A percentile compares a stretch with the other conserved stretches of the same genome.
Evolutionary conservation across 352 stramenopile genomes (phyloP).

Genomic region (Globisporangium cylindrosporum): DNA sequence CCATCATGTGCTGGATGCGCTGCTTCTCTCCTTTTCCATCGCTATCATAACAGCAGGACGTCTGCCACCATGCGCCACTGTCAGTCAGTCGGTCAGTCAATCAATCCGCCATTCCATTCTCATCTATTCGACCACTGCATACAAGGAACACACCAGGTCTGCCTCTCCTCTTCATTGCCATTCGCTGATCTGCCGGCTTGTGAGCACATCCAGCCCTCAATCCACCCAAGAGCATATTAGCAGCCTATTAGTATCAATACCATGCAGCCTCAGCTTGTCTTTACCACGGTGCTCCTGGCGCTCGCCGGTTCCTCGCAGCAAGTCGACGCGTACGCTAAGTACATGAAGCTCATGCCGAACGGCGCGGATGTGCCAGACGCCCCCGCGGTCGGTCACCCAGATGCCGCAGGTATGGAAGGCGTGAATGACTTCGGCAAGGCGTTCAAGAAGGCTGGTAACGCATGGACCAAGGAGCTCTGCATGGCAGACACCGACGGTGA

Average conservation of each 20-base stretch:
- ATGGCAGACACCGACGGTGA: slow-evolving; percentile 73
- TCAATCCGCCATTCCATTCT: not conserved
- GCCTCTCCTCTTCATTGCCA: not conserved
- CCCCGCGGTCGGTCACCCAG: slow-evolving; percentile 54
- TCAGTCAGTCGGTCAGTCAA: no score
- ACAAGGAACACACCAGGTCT: not conserved
- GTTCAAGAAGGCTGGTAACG: slow-evolving; percentile 42
- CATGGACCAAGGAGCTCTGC: slow-evolving; percentile 56
- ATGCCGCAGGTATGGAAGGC: slow-evolving; percentile 36
- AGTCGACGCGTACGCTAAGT: slow-evolving; percentile 39
- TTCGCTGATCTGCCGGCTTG: slow-evolving; percentile 2
- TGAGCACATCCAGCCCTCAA: not conserved
- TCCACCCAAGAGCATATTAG: no score
- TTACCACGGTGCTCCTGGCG: slow-evolving; percentile 8
- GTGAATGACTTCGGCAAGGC: slow-evolving; percentile 65
- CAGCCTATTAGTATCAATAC: not conserved
- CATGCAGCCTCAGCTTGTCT: slow-evolving; percentile 11
- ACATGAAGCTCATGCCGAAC: slow-evolving; percentile 53
- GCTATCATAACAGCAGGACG: not conserved
- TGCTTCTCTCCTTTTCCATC: not conserved
- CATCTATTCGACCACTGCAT: not conserved
- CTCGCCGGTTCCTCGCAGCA: slow-evolving; percentile 3
- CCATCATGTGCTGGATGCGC: not conserved
- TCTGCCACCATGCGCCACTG: not conserved
- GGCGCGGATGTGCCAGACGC: slow-evolving; percentile 40